These are phyloP conservation scores for Debaryomyces psychrophilus DNA, from an alignment of 1,139 yeast species.

Conservation along the genomic window DNA sequence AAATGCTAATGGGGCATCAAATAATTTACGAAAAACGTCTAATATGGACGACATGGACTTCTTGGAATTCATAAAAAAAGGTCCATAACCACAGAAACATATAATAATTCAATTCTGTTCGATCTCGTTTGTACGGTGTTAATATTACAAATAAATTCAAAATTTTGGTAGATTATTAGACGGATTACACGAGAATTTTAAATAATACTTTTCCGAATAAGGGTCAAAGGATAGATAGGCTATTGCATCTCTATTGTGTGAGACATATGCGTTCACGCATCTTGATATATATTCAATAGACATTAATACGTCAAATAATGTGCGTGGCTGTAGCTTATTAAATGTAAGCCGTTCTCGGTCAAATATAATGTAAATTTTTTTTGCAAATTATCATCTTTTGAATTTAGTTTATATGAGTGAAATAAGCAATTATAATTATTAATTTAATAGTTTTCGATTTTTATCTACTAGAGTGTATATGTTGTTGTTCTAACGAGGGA, in stretches of 20 bases:
- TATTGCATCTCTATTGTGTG: background rate
- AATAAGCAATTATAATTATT: no score
- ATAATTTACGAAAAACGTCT: background rate
- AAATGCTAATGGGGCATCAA: background rate
- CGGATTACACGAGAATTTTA: background rate
- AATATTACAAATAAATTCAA: background rate
- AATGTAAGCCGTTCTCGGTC: background rate
- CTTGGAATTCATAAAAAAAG: conserved; percentile 49
- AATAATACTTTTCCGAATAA: background rate
- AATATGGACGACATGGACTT: conserved; percentile 45
- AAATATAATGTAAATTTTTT: background rate
- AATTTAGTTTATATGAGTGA: no score
- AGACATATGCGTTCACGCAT: background rate
- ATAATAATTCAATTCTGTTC: conserved; percentile 1
- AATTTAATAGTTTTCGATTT: no score
- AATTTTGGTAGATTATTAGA: background rate
- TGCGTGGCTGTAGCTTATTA: background rate
- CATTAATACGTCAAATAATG: background rate
- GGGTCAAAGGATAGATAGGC: background rate
- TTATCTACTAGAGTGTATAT: background rate
- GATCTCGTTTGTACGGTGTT: background rate
- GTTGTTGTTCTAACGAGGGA: background rate
- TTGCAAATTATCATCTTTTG: background rate
- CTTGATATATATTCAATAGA: background rate
- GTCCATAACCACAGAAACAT: conserved; percentile 28